Conservation (phyloP, 495 filamentous ascomycete genomes). For the Bacidia gigantensis region DNA sequence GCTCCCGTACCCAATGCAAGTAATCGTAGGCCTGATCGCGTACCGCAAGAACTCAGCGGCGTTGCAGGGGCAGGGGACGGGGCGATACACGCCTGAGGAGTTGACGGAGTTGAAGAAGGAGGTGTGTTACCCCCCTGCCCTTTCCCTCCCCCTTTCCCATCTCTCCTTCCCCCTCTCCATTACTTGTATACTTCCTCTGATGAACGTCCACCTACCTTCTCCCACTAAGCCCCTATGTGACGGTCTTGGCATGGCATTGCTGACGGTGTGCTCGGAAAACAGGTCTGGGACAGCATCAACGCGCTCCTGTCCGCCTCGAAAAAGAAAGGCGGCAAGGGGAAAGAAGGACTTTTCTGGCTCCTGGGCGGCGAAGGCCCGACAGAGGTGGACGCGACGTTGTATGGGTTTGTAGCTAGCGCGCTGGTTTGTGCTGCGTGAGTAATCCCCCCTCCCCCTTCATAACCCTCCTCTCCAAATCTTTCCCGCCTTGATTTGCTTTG, state of each 20-base stretch:
- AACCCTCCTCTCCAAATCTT: not conserved
- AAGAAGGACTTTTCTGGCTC: conserved; percentile 39
- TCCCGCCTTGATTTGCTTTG: too few relatives aligned
- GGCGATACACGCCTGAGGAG: conserved; percentile 36
- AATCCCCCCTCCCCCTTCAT: not conserved
- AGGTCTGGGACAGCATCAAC: conserved; percentile 38
- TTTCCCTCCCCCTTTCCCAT: not conserved
- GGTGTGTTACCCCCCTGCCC: not conserved
- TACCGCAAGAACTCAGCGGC: conserved; percentile 30
- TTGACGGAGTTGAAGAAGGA: conserved; percentile 30
- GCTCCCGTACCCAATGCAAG: conserved; percentile 37
- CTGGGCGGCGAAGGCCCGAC: conserved; percentile 40
- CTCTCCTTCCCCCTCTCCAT: too few relatives aligned
- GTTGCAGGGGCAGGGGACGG: conserved; percentile 42
- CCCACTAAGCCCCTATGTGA: too few relatives aligned
- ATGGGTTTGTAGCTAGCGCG: conserved; percentile 39
- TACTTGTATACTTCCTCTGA: too few relatives aligned
- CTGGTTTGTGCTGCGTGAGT: conserved; percentile 43
- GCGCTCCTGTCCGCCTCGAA: conserved; percentile 23
- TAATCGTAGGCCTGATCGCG: conserved; percentile 38
- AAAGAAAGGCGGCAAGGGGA: conserved; percentile 10
- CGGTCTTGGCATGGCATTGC: too few relatives aligned
- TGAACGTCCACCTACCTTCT: too few relatives aligned
- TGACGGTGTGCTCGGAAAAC: too few relatives aligned
- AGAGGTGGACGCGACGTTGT: conserved; percentile 43